Base-by-base conservation (phyloP, 768 basidiomycete species). In the Mycena venus region DNA sequence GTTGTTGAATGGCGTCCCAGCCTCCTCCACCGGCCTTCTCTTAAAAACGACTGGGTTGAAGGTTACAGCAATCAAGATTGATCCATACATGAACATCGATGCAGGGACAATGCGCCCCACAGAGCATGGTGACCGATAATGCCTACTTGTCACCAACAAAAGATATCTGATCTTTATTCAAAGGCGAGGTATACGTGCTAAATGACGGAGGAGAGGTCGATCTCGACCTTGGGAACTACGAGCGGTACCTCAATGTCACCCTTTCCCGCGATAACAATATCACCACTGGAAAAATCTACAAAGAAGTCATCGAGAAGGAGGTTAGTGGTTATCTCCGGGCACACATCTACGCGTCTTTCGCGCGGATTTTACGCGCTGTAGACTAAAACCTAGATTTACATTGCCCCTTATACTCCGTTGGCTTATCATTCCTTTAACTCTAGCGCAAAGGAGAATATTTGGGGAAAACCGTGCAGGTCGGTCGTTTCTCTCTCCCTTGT, bases 71-170 rank as follows among this genome's bases (percentile, higher is more conserved):
- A 99, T 99, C 89, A 99, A 99, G 86, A 99, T 99, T 80, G 98
- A 99, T 83, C 98, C 98, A 17, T 99, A 99, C 79, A 99, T 99
- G 98, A 99, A 99, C 86, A 99, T 99, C 79, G 98, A 99, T 89
- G 98, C 98, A 27, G 98, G 98, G 40, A 99, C 98, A 23, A 99
- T 99, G 98, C 90, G 96, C 61, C 98, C 98, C 17, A 98, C 97
- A 19, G 98, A 99, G 84, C 98, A 99, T 82, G 98, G 97, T 96
- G 82, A 88, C 92, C 47, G 21, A 15, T 32, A 2, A 21, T 38
- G 3, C 25, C 27, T 17, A 19, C 8, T 31, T 2, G 47, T 4
- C 15, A 11, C n/a, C 23, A 4, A 53, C 60, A 66, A 25, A 38
- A 68, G 38, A 49, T 14, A 27, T 47, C 71, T 76, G 68, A 34